Evolutionary conservation across 139 green algal species (phyloP).

Genomic region (Chlorella sp.): DNA sequence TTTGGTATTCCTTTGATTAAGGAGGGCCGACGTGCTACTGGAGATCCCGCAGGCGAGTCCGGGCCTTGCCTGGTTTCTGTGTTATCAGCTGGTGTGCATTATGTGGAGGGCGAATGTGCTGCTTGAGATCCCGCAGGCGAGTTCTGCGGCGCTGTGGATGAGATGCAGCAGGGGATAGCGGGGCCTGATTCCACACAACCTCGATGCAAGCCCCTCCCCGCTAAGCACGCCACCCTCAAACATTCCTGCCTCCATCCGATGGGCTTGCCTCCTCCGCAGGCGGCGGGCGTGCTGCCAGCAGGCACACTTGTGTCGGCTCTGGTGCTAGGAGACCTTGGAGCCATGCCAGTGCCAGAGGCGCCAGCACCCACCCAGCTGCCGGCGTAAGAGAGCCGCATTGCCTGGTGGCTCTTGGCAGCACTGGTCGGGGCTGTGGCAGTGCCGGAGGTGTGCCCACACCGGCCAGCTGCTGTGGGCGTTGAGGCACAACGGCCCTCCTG

Average conservation of each 20-base stretch:
- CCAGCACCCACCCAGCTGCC: constrained; percentile 7
- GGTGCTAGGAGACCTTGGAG: constrained; percentile 65
- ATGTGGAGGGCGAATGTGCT: neutral
- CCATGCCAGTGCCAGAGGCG: constrained; percentile 28
- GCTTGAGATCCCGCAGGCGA: too few species aligned
- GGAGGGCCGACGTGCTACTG: neutral
- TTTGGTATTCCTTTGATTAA: neutral
- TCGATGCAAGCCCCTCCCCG: neutral
- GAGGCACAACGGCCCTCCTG: too few species aligned
- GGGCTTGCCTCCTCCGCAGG: constrained; percentile 20
- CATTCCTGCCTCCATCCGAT: neutral
- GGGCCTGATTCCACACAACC: too few species aligned
- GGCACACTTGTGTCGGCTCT: constrained; percentile 76
- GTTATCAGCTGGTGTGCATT: neutral
- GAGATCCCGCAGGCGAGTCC: neutral
- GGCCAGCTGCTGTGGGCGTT: too few species aligned
- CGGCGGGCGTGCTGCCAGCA: constrained; percentile 49
- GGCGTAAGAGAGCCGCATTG: too few species aligned
- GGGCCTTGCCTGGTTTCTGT: neutral
- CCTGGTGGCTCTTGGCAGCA: too few species aligned
- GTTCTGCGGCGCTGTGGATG: too few species aligned
- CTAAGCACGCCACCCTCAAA: neutral
- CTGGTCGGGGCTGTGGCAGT: too few species aligned
- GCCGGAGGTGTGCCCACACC: too few species aligned
- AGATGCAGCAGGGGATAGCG: too few species aligned